Percentiles rank a stretch among this genome's conserved stretches.
Conservation (phyloP, 805 yeast genomes). For the Candida piceae region DNA sequence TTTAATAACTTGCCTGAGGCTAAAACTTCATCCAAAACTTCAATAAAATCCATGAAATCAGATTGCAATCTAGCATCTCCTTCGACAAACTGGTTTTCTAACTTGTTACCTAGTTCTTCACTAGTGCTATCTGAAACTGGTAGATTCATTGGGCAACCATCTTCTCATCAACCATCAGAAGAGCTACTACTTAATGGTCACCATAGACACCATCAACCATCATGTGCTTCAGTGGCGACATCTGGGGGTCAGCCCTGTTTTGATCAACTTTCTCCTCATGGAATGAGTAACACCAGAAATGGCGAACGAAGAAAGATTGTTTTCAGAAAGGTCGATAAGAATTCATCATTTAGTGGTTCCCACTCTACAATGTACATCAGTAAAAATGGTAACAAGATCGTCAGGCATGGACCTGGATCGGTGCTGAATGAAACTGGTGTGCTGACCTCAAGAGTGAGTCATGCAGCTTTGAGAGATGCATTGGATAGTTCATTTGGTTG, state of each 20-base stretch:
- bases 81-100: conserved; percentile 23
- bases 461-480: conserved; percentile 44
- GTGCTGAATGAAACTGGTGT: conserved; percentile 32
- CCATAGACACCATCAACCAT: neutral
- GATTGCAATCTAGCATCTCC: too few species aligned
- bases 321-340: conserved; percentile 4
- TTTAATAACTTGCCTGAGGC: neutral
- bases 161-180: conserved; percentile 10
- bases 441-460: conserved; percentile 38
- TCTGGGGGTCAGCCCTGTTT: too few species aligned
- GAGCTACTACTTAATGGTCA: neutral
- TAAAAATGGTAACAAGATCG: conserved; percentile 35
- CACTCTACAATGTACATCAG: conserved; percentile 39
- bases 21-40: neutral
- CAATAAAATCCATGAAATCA: neutral
- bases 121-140: conserved; percentile 29
- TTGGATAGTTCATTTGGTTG: conserved; percentile 24
- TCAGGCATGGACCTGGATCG: conserved; percentile 41
- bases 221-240: too few species aligned
- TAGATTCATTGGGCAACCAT: conserved; percentile 23
- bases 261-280: too few species aligned
- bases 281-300: too few species aligned
- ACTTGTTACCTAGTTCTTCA: conserved; percentile 27
- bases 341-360: conserved; percentile 27
- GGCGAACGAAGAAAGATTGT: neutral